These are phyloP conservation scores for Canariomyces notabilis DNA, from an alignment of 2,329 filamentous ascomycete species.

Conservation along the genomic window DNA sequence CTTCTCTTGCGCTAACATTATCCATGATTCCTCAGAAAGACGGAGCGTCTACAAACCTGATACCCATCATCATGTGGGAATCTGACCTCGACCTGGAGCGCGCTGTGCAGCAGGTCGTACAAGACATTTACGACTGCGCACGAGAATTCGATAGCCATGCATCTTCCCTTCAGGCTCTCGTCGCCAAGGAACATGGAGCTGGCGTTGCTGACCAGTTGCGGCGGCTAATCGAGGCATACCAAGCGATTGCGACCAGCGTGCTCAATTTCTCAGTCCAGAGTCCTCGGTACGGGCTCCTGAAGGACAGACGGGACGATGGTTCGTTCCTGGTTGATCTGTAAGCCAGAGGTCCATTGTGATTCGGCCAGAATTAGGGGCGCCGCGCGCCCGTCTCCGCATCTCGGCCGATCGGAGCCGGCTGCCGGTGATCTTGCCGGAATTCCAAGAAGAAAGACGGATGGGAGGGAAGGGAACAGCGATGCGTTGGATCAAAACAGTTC, in stretches of 20 bases:
- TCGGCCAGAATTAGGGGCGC: no score
- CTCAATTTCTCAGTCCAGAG: slow-evolving; percentile 20
- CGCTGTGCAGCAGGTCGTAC: neutral
- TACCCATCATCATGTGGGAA: slow-evolving; percentile 15
- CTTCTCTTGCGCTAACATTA: neutral
- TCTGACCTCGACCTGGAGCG: slow-evolving; percentile 1
- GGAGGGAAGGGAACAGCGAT: no score
- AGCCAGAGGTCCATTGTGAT: no score
- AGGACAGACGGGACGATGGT: slow-evolving; percentile 15
- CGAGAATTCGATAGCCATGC: slow-evolving; percentile 7
- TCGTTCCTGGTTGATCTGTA: slow-evolving; percentile 17
- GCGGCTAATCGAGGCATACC: slow-evolving; percentile 12
- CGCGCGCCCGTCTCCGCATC: no score
- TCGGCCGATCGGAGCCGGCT: no score
- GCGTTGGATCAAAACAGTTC: no score
- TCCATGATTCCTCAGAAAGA: slow-evolving; percentile 10
- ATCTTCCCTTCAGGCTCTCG: neutral
- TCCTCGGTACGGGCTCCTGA: slow-evolving; percentile 17
- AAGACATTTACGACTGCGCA: slow-evolving; percentile 4
- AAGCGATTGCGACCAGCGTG: slow-evolving; percentile 13
- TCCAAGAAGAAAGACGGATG: no score
- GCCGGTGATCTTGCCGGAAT: no score
- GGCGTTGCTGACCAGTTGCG: neutral
- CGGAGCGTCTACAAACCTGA: slow-evolving; percentile 13
- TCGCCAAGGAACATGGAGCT: neutral